A percentile compares a stretch with the other conserved stretches of the same genome.
Evolutionary conservation across 2,329 filamentous ascomycete genomes (phyloP).

Genomic region (Graphiopsis chlorocephala): DNA sequence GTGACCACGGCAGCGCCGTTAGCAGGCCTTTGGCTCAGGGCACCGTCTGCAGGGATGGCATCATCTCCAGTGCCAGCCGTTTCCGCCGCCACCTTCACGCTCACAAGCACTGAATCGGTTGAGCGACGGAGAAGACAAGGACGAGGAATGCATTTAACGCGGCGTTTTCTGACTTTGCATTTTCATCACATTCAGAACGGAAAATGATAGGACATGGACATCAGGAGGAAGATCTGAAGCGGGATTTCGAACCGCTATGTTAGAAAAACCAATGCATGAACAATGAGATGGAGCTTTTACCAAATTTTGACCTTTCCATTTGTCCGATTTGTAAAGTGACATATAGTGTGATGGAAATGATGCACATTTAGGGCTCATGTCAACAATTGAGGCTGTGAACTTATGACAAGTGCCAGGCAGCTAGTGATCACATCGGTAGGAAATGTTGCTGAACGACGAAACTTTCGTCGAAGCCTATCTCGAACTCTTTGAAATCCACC

Average conservation of each 20-base stretch:
- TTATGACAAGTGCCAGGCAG: no score
- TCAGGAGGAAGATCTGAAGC: neutral
- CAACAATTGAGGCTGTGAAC: no score
- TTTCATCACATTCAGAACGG: neutral
- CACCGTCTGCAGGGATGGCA: conserved; percentile 39
- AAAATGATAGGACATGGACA: neutral
- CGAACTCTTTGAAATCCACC: no score
- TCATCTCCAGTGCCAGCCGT: conserved; percentile 27
- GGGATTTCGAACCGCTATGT: neutral
- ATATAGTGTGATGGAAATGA: neutral
- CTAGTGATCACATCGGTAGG: no score
- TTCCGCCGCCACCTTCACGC: conserved; percentile 18
- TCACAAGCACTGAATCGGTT: conserved; percentile 16
- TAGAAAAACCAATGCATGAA: neutral
- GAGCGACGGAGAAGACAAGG: neutral
- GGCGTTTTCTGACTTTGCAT: neutral
- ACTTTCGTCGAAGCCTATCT: neutral
- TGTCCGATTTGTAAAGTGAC: neutral
- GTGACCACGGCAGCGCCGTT: conserved; percentile 43
- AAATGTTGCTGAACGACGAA: no score
- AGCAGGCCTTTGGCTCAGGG: conserved; percentile 40
- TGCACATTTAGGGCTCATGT: no score
- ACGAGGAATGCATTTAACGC: neutral
- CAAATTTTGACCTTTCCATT: neutral
- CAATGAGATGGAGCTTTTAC: neutral